Conservation (phyloP, 208 protist genomes). For the Wallacemonas collosoma region DNA sequence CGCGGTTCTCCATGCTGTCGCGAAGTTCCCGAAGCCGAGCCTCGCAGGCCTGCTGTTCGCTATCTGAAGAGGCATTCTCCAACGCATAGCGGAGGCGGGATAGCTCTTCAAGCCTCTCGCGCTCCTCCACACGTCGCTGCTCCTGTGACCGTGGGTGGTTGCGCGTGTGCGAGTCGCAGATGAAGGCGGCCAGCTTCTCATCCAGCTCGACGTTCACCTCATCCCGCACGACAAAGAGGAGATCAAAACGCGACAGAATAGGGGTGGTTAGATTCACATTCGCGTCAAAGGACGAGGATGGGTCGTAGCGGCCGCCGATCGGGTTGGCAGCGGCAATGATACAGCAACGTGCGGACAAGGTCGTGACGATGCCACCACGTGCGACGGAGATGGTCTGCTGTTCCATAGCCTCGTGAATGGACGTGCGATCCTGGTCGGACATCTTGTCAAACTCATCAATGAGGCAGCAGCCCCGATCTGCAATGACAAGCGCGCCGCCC, state of each 20-base stretch:
- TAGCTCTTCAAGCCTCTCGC: slow-evolving; percentile 57
- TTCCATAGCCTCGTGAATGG: slow-evolving; percentile 99
- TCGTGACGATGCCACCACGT: slow-evolving; percentile 99
- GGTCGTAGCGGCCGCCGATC: slow-evolving; percentile 97
- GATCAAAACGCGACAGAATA: slow-evolving; percentile 99
- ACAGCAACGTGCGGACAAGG: slow-evolving; percentile 95
- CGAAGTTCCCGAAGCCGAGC: slow-evolving; percentile 57
- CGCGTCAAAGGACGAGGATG: slow-evolving; percentile 93
- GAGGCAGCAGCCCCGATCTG: slow-evolving; percentile 98
- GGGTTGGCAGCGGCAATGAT: slow-evolving; percentile 99
- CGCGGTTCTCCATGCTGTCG: slow-evolving; percentile 33
- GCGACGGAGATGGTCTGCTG: slow-evolving; percentile 99
- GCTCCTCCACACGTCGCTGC: slow-evolving; percentile 52
- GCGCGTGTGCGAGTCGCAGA: slow-evolving; percentile 95
- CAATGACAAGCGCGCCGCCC: slow-evolving; percentile 99
- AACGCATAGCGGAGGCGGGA: slow-evolving; percentile 62
- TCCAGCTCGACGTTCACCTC: slow-evolving; percentile 96
- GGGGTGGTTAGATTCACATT: slow-evolving; percentile 99
- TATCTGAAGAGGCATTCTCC: slow-evolving; percentile 67
- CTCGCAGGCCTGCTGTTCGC: slow-evolving; percentile 64
- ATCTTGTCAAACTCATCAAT: slow-evolving; percentile 99
- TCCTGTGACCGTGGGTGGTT: slow-evolving; percentile 87
- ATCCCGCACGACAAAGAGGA: slow-evolving; percentile 96
- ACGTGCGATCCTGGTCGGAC: slow-evolving; percentile 98
- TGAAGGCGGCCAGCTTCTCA: slow-evolving; percentile 95